Percentiles rank a stretch among this genome's conserved stretches.
These are phyloP conservation scores for Gremmenia infestans DNA, from an alignment of 2,329 filamentous ascomycete genomes.

Conservation along the genomic window DNA sequence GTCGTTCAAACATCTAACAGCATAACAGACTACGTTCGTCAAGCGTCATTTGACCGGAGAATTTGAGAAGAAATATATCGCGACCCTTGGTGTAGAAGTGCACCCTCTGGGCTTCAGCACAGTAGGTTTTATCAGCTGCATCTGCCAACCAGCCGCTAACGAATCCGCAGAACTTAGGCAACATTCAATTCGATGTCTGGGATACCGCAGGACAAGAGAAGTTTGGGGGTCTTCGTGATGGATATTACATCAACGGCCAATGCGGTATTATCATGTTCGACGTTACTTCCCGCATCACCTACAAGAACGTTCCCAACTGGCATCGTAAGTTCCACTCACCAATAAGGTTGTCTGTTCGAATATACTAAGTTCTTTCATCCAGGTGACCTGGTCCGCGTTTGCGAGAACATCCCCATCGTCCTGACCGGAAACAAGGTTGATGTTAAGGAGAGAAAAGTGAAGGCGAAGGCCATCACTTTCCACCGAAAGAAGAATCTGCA, in stretches of 20 bases:
- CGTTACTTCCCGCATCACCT: conserved; percentile 98
- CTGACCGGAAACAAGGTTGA: conserved; percentile 99
- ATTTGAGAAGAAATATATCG: conserved; percentile 99
- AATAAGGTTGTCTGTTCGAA: neutral
- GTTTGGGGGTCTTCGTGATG: conserved; percentile 98
- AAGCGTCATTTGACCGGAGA: conserved; percentile 99
- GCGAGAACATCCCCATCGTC: conserved; percentile 98
- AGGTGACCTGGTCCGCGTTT: conserved; percentile 98
- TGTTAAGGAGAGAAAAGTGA: conserved; percentile 99
- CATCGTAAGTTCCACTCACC: conserved; percentile 67
- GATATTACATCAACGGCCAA: conserved; percentile 99
- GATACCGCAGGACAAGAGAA: conserved; percentile 99
- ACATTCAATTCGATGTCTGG: conserved; percentile 99
- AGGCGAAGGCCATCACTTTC: conserved; percentile 99
- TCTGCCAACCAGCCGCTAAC: conserved; percentile 17
- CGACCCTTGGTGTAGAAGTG: conserved; percentile 98
- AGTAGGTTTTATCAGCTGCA: conserved; percentile 55
- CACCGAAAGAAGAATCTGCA: conserved; percentile 99
- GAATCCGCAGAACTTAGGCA: conserved; percentile 72
- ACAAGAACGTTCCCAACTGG: conserved; percentile 99
- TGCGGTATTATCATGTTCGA: conserved; percentile 99
- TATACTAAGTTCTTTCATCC: conserved; percentile 14
- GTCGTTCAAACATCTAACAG: conserved; percentile 19
- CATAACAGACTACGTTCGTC: conserved; percentile 90
- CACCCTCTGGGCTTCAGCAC: conserved; percentile 97